Evolutionary conservation across 176 grass and related monocot species (phyloP).

Genomic region (Aegilops bicornis): DNA sequence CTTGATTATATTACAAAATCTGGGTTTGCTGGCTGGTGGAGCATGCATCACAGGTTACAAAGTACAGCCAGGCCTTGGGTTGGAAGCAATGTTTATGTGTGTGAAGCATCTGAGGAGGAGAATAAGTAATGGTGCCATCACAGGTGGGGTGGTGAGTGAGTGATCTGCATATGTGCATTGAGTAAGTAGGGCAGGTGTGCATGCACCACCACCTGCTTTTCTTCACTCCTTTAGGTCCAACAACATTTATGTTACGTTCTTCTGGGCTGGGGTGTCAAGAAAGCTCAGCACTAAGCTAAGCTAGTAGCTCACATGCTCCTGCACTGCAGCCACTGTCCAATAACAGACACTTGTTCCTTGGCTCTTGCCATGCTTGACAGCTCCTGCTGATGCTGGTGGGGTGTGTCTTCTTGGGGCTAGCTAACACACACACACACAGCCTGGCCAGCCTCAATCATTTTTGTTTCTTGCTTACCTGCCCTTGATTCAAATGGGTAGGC

Average conservation of each 20-base stretch:
- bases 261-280: background rate
- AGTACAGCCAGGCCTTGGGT: slow-evolving; percentile 47
- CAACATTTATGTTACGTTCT: slow-evolving; percentile 29
- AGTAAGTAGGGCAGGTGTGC: slow-evolving; percentile 41
- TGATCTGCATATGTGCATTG: slow-evolving; percentile 72
- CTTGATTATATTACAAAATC: background rate
- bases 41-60: slow-evolving; percentile 52
- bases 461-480: background rate
- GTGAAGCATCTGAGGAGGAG: slow-evolving; percentile 33
- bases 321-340: slow-evolving; percentile 32
- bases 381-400: slow-evolving; percentile 30
- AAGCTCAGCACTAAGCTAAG: background rate
- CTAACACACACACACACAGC: slow-evolving; percentile 32
- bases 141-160: slow-evolving; percentile 37
- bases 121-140: slow-evolving; percentile 49
- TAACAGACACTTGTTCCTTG: background rate
- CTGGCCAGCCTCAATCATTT: slow-evolving; percentile 13
- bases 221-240: slow-evolving; percentile 51
- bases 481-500: slow-evolving; percentile 13
- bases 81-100: slow-evolving; percentile 35
- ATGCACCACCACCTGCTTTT: slow-evolving; percentile 44
- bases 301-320: slow-evolving; percentile 17
- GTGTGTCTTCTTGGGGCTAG: background rate
- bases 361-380: slow-evolving; percentile 21
- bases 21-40: slow-evolving; percentile 32